Evolutionary conservation across 192 early-diverging fungal species (phyloP).

Genomic region (Rhizophlyctis rosea): DNA sequence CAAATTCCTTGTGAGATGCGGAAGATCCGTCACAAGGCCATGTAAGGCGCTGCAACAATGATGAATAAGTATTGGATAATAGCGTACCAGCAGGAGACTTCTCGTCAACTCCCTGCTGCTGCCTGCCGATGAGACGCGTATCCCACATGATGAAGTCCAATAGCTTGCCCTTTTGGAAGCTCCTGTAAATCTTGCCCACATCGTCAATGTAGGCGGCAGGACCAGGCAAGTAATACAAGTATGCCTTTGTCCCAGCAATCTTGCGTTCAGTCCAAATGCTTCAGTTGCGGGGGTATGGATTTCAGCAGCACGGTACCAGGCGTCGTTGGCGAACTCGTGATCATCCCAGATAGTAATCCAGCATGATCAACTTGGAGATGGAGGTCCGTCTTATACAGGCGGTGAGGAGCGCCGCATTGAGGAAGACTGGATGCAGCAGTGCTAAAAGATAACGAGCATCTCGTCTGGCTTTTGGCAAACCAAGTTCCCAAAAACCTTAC

Average conservation of each 20-base stretch:
- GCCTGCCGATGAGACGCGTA: slow-evolving; percentile 37
- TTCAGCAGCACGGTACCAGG: slow-evolving; percentile 10
- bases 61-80: too few species aligned
- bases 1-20: slow-evolving; percentile 35
- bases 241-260: slow-evolving; percentile 32
- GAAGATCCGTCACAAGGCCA: too few species aligned
- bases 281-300: too few species aligned
- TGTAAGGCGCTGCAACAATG: too few species aligned
- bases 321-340: slow-evolving; percentile 44
- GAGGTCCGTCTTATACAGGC: slow-evolving; percentile 38
- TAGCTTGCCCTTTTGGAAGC: slow-evolving; percentile 36
- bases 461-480: too few species aligned
- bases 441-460: too few species aligned
- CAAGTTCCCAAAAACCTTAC: too few species aligned
- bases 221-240: slow-evolving; percentile 45
- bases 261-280: too few species aligned
- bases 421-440: slow-evolving; percentile 14
- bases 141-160: slow-evolving; percentile 43
- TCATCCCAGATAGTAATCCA: slow-evolving; percentile 41
- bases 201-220: slow-evolving; percentile 15
- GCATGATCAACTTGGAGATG: slow-evolving; percentile 32
- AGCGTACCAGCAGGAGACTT: too few species aligned
- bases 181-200: slow-evolving; percentile 32
- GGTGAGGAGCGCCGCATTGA: slow-evolving; percentile 37
- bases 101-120: too few species aligned